Base-by-base conservation (phyloP, 768 basidiomycete genomes). In the Hygrophorus russula region DNA sequence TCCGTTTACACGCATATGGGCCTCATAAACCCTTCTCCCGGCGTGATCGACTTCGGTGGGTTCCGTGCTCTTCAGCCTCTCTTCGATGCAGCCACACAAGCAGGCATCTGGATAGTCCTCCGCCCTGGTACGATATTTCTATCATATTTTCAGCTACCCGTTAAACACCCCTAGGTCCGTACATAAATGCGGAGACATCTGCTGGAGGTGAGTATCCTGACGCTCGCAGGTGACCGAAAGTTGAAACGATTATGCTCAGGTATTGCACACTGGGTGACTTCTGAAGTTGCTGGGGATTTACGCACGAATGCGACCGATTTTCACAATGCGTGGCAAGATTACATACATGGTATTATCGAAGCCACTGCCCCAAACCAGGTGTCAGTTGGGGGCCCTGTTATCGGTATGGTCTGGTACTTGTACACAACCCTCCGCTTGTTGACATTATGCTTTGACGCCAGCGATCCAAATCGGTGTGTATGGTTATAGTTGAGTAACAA, bases 1-100 rank as follows among this genome's bases (percentile, higher is more conserved):
- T 84, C 82, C 49, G 73, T 90, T 18, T 89, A 89, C 52, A 76
- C 76, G 0, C 85, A 89, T 50, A 84, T 86, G 87, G 86, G 74
- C 2, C 56, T 86, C 34, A 72, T 77, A 27, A 83, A 89, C 49
- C 88, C 85, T 7, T 70, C 83, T 0, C 80, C 71, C 29, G 84
- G 77, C 2, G 74, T 83, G 0, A 59, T 88, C 28, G 85, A 90
- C 54, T 85, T 89, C 49, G 56, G 72, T 49, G 76, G 74, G 24
- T 87, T 76, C 61, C 74, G 84, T 33, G 76, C 76, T 5, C 59
- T 89, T 37, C 66, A 78, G 47, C 78, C 83, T 4, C 62, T 91
- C 14, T 86, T 73, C 47, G 81, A 88, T 45, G 81, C 82, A 6
- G 85, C 85, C 1, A 76, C 70, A 49, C 74, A 67, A 7, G 77